Conservation (phyloP, 495 filamentous ascomycete species). For the Beverwykella pulmonaria region DNA sequence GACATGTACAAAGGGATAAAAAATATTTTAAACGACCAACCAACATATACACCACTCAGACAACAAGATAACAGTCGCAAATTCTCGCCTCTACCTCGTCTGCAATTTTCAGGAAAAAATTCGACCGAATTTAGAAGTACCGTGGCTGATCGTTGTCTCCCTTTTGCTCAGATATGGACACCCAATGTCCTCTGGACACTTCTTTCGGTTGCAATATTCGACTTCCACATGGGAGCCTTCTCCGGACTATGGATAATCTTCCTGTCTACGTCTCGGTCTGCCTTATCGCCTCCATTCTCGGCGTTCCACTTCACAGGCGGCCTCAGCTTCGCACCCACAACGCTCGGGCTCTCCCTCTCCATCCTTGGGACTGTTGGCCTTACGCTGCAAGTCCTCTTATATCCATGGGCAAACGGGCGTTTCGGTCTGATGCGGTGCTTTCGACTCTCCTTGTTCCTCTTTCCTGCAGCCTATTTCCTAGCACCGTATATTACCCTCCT, state of each 20-base stretch:
- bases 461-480: slow-evolving; percentile 42
- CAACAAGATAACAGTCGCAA: too few relatives aligned
- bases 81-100: too few relatives aligned
- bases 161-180: slow-evolving; percentile 43
- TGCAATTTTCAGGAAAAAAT: too few relatives aligned
- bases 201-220: slow-evolving; percentile 41
- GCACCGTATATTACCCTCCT: slow-evolving; percentile 42
- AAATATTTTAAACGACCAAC: not conserved
- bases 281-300: not conserved
- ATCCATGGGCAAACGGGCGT: slow-evolving; percentile 38
- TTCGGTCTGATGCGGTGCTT: slow-evolving; percentile 44
- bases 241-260: slow-evolving; percentile 42
- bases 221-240: slow-evolving; percentile 46
- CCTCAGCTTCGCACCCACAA: slow-evolving; percentile 38
- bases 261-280: slow-evolving; percentile 37
- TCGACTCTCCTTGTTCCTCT: slow-evolving; percentile 40
- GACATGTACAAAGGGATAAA: slow-evolving; percentile 1
- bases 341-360: slow-evolving; percentile 42
- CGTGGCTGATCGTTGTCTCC: too few relatives aligned
- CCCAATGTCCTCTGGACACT: slow-evolving; percentile 42
- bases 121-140: too few relatives aligned
- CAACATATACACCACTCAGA: too few relatives aligned
- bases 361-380: slow-evolving; percentile 44
- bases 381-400: slow-evolving; percentile 40
- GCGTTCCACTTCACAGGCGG: slow-evolving; percentile 40